These are phyloP conservation scores for Trichoderma endophyticum DNA, from an alignment of 2,329 filamentous ascomycete species.

Conservation along the genomic window DNA sequence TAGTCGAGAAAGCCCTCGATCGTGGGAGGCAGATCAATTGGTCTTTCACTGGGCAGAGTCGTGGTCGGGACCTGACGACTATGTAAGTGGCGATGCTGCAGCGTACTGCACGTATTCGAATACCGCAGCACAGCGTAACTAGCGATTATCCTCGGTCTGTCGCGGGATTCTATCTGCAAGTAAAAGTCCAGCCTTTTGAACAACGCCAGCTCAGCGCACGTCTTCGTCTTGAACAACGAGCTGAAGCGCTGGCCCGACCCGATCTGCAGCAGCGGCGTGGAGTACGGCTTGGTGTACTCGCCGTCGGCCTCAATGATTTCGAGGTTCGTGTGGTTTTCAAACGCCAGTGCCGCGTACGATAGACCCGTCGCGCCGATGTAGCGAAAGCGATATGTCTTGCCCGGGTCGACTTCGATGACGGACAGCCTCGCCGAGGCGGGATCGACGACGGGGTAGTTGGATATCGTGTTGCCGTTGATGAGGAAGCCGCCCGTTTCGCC, in stretches of 20 bases:
- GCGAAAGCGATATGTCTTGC: constrained; percentile 59
- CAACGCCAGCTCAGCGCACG: constrained; percentile 13
- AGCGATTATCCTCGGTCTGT: constrained; percentile 43
- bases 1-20: constrained; percentile 44
- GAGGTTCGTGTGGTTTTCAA: constrained; percentile 55
- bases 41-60: background rate
- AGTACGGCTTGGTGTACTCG: constrained; percentile 48
- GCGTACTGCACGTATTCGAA: constrained; percentile 20
- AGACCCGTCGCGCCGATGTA: constrained; percentile 57
- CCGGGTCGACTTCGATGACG: constrained; percentile 57
- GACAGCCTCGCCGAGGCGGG: constrained; percentile 33
- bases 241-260: constrained; percentile 60
- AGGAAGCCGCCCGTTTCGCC: constrained; percentile 49
- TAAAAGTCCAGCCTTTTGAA: constrained; percentile 37
- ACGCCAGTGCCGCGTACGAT: constrained; percentile 50
- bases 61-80: background rate
- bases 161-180: constrained; percentile 49
- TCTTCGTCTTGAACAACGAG: constrained; percentile 52
- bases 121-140: constrained; percentile 52
- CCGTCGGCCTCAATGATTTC: constrained; percentile 61
- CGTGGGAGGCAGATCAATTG: constrained; percentile 34
- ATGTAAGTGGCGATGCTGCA: background rate
- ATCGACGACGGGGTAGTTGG: constrained; percentile 31
- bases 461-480: constrained; percentile 23
- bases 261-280: constrained; percentile 51